Evolutionary conservation across 2,329 filamentous ascomycete species (phyloP).

Genomic region (Colletotrichum limetticola): DNA sequence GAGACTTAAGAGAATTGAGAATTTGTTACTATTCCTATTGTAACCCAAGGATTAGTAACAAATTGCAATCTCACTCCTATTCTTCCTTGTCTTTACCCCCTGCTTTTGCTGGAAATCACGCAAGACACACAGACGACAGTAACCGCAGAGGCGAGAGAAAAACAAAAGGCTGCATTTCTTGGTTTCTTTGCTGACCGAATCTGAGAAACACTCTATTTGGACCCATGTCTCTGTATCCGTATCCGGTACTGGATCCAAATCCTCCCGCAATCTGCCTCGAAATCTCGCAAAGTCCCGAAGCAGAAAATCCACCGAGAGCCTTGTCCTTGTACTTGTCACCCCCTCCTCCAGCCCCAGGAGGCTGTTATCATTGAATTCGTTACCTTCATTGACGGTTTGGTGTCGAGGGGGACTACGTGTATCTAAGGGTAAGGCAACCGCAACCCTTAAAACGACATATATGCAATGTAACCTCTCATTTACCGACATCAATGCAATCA

Average conservation of each 20-base stretch:
- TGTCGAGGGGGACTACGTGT: neutral
- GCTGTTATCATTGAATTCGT: neutral
- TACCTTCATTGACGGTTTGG: neutral
- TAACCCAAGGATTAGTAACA: neutral
- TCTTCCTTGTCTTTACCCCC: neutral
- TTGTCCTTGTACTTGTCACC: neutral
- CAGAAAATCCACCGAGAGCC: constrained; percentile 5
- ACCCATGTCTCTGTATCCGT: too few species aligned
- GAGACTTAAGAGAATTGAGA: too few species aligned
- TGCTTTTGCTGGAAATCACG: neutral
- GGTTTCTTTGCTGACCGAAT: neutral
- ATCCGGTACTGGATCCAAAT: neutral
- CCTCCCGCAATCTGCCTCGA: neutral
- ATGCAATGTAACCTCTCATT: neutral
- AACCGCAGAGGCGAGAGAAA: neutral
- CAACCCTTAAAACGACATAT: neutral
- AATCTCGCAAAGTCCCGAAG: neutral
- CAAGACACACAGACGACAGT: neutral
- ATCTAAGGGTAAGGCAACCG: neutral
- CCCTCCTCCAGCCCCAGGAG: neutral
- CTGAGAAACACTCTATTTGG: neutral
- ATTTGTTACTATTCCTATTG: too few species aligned
- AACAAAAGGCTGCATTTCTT: too few species aligned
- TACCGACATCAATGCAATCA: neutral
- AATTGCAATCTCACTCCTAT: neutral